These are phyloP conservation scores for Aspergillus novoparasiticus DNA, from an alignment of 2,329 filamentous ascomycete genomes.

Conservation along the genomic window DNA sequence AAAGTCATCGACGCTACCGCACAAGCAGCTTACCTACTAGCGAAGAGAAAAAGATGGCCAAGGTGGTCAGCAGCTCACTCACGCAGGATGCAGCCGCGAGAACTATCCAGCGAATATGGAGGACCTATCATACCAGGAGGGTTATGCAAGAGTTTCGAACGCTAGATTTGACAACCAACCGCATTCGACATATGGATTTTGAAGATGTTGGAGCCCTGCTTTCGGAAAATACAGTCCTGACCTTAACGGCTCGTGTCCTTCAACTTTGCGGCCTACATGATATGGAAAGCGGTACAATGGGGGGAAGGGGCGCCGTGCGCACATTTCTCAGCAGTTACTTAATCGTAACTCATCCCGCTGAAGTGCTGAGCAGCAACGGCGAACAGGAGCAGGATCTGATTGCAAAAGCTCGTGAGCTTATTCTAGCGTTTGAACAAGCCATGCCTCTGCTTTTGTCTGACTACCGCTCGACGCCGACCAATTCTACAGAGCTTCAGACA, in stretches of 20 bases:
- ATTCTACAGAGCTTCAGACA: conserved; percentile 49
- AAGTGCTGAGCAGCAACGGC: conserved; percentile 63
- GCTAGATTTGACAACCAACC: conserved; percentile 56
- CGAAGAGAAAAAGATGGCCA: conserved; percentile 46
- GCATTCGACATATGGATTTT: conserved; percentile 56
- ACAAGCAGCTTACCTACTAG: conserved; percentile 53
- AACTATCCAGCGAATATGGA: conserved; percentile 62
- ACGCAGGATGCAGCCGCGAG: conserved; percentile 57
- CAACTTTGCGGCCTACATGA: conserved; percentile 59
- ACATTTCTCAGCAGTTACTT: conserved; percentile 67
- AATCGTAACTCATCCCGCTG: conserved; percentile 62
- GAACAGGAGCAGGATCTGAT: conserved; percentile 65
- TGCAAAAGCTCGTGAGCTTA: conserved; percentile 60
- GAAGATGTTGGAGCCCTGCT: conserved; percentile 61
- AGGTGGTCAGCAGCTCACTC: conserved; percentile 40
- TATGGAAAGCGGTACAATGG: conserved; percentile 49
- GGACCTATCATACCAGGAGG: conserved; percentile 50
- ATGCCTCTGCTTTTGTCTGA: conserved; percentile 52
- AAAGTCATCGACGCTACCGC: conserved; percentile 52
- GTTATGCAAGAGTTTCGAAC: conserved; percentile 54
- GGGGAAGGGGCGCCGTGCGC: conserved; percentile 56
- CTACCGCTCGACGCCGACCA: conserved; percentile 42
- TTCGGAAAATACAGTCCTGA: conserved; percentile 56
- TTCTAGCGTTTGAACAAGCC: conserved; percentile 58
- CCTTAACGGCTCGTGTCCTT: conserved; percentile 57